Evolutionary conservation across 345 rosid species (phyloP).

Genomic region (Populus euphratica): DNA sequence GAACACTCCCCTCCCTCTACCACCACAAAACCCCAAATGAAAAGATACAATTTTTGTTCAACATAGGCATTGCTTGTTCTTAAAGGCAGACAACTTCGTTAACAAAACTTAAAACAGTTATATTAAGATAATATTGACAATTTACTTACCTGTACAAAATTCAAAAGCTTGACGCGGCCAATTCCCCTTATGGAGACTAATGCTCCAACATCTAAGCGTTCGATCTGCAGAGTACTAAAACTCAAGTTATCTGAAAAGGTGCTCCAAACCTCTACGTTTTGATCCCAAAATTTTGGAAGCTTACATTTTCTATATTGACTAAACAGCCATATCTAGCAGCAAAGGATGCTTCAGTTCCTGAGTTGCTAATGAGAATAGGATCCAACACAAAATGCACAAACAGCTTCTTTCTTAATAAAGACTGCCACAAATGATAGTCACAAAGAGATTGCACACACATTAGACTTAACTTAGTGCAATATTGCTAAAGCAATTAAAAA

Average conservation of each 20-base stretch:
- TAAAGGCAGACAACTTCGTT: background rate
- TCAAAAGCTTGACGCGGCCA: constrained; percentile 57
- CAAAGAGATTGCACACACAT: background rate
- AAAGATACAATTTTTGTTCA: no score
- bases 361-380: constrained; percentile 55
- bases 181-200: constrained; percentile 64
- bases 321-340: constrained; percentile 76
- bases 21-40: no score
- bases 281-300: constrained; percentile 16
- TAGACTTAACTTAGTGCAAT: background rate
- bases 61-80: background rate
- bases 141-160: constrained; percentile 46
- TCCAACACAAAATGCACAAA: constrained; percentile 80
- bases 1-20: no score
- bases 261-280: background rate
- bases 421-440: constrained; percentile 36
- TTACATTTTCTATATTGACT: constrained; percentile 69
- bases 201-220: constrained; percentile 68
- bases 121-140: background rate
- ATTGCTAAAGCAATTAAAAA: background rate
- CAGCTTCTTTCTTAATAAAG: constrained; percentile 46
- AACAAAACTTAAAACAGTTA: background rate
- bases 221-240: constrained; percentile 44
- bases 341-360: constrained; percentile 65
- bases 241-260: constrained; percentile 7